Percentiles rank a stretch among this genome's conserved stretches.
phyloP scores from a whole-genome alignment of 306 rosid genomes.

The Cicer judaicum region DNA sequence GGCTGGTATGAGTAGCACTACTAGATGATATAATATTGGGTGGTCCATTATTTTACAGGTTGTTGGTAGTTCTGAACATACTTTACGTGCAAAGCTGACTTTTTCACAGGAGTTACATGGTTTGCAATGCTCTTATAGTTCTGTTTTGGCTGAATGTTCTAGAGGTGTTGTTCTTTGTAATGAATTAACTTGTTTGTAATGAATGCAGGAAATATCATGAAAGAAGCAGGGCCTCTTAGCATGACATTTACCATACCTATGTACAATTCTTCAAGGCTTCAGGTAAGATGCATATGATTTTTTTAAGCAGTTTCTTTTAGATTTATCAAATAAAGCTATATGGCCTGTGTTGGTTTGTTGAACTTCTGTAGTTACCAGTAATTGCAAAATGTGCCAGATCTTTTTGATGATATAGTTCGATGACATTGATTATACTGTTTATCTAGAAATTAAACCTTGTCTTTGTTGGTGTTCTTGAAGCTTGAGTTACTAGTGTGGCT shows the following conservation, averaged over 20 bases:
- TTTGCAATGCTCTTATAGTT: slow-evolving; percentile 39
- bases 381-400: slow-evolving; percentile 28
- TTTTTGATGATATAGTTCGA: slow-evolving; percentile 2
- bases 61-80: slow-evolving; percentile 95
- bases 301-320: slow-evolving; percentile 32
- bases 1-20: slow-evolving; percentile 5
- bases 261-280: slow-evolving; percentile 85
- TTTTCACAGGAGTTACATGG: slow-evolving; percentile 88
- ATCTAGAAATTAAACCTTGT: slow-evolving; percentile 24
- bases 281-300: slow-evolving; percentile 52
- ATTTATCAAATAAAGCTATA: slow-evolving; percentile 29
- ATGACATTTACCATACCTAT: slow-evolving; percentile 96
- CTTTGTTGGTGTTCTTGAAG: slow-evolving; percentile 35
- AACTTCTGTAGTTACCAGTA: not conserved
- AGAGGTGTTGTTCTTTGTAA: slow-evolving; percentile 5
- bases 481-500: slow-evolving; percentile 24
- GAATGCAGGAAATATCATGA: slow-evolving; percentile 77
- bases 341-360: slow-evolving; percentile 6
- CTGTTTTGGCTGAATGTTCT: slow-evolving; percentile 11
- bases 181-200: slow-evolving; percentile 28
- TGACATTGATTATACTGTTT: slow-evolving; percentile 3
- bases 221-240: slow-evolving; percentile 97
- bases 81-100: slow-evolving; percentile 80
- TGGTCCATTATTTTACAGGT: slow-evolving; percentile 58
- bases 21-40: slow-evolving; percentile 37